phyloP scores from a whole-genome alignment of 495 filamentous ascomycete species.

The Parathielavia appendiculata region DNA sequence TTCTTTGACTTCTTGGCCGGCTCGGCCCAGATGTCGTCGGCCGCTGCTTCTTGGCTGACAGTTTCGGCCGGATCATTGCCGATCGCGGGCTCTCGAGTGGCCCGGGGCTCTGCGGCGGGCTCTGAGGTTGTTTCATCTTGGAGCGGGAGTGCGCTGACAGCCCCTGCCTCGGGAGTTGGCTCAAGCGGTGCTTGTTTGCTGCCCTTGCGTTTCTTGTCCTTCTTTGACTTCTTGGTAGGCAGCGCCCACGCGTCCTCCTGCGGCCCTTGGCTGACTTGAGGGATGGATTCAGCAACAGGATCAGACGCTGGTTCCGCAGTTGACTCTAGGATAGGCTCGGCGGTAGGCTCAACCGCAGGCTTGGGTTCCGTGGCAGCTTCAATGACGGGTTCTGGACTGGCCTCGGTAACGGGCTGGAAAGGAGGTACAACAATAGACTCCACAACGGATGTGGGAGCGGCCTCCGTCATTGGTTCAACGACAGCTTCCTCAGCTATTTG shows the following conservation, averaged over 20 bases:
- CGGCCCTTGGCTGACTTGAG: conserved; percentile 8
- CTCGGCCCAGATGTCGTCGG: conserved; percentile 9
- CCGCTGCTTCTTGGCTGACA: not conserved
- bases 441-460: too few species aligned
- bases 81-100: not conserved
- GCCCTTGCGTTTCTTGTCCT: conserved; percentile 33
- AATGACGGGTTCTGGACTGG: not conserved
- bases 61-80: not conserved
- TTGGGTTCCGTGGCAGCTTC: not conserved
- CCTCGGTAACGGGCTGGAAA: too few species aligned
- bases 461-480: not conserved
- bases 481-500: not conserved
- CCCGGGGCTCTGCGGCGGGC: not conserved
- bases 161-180: not conserved
- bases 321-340: not conserved
- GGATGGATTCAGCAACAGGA: not conserved
- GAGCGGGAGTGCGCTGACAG: not conserved
- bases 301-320: not conserved
- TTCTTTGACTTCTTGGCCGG: conserved; percentile 27
- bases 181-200: conserved; percentile 20
- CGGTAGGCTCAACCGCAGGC: not conserved
- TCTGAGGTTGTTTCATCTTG: not conserved
- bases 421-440: too few species aligned
- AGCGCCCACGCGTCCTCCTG: conserved; percentile 5
- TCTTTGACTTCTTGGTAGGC: conserved; percentile 24